Evolutionary conservation across 495 filamentous ascomycete genomes (phyloP).

Genomic region (Annulohypoxylon bovei): DNA sequence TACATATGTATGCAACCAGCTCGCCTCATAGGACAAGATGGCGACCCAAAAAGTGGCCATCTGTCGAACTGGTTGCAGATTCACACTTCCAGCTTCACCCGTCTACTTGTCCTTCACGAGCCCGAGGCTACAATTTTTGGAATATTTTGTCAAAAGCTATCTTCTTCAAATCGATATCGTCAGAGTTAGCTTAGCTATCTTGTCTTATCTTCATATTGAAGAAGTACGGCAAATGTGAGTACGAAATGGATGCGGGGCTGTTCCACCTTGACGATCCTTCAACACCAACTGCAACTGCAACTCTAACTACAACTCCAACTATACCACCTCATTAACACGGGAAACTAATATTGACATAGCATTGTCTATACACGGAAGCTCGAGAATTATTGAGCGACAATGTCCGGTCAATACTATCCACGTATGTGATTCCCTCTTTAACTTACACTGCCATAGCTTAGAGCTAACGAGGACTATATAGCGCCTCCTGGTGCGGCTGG

Average conservation of each 20-base stretch:
- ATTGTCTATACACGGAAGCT: background rate
- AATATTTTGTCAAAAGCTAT: background rate
- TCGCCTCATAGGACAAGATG: conserved; percentile 24
- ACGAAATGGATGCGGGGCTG: conserved; percentile 18
- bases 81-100: background rate
- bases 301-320: background rate
- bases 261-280: conserved; percentile 18
- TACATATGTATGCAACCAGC: conserved; percentile 15
- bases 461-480: conserved; percentile 19
- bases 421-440: conserved; percentile 24
- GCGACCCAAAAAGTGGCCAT: conserved; percentile 32
- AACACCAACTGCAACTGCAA: background rate
- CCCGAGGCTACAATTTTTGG: background rate
- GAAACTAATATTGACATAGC: background rate
- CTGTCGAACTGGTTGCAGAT: conserved; percentile 10
- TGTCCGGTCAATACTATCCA: conserved; percentile 45
- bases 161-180: background rate
- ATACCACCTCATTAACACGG: background rate
- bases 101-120: background rate
- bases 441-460: conserved; percentile 1
- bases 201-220: background rate
- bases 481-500: conserved; percentile 42
- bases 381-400: conserved; percentile 11
- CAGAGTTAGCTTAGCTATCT: background rate
- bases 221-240: conserved; percentile 10